Percentiles rank a stretch among this genome's conserved stretches.
phyloP scores from a whole-genome alignment of 106 monocot genomes.

The Acorus calamus region DNA sequence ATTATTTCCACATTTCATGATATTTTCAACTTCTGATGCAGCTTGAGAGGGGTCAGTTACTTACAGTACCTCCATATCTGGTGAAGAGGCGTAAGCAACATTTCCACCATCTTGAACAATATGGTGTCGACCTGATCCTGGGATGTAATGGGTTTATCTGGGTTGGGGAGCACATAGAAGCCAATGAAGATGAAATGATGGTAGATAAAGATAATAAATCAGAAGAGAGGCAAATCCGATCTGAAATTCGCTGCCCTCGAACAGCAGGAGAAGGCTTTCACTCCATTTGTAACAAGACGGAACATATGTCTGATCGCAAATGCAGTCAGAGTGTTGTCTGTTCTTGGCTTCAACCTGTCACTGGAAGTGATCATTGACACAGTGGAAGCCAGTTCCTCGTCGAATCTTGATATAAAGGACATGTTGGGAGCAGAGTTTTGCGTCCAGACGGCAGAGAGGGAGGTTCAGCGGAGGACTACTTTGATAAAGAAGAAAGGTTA shows the following conservation, averaged over 20 bases:
- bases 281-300: constrained; percentile 47
- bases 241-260: background rate
- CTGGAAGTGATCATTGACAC: constrained; percentile 52
- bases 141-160: constrained; percentile 93
- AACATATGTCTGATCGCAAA: constrained; percentile 83
- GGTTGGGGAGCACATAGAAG: constrained; percentile 70
- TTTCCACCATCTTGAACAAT: constrained; percentile 86
- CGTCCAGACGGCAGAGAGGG: constrained; percentile 77
- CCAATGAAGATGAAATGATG: constrained; percentile 20
- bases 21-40: constrained; percentile 21
- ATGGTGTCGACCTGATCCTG: constrained; percentile 69
- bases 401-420: constrained; percentile 50
- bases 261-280: constrained; percentile 16
- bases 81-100: constrained; percentile 92
- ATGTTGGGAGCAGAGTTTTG: constrained; percentile 83
- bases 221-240: background rate
- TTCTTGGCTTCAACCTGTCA: constrained; percentile 67
- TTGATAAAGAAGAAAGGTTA: constrained; percentile 23
- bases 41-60: constrained; percentile 87
- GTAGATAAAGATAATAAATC: constrained; percentile 18
- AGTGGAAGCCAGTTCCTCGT: constrained; percentile 37
- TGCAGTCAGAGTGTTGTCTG: constrained; percentile 57
- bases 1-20: background rate
- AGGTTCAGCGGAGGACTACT: constrained; percentile 53
- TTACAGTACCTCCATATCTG: constrained; percentile 63